Conservation (phyloP, 1,139 yeast species). For the Geotrichum reessii region DNA sequence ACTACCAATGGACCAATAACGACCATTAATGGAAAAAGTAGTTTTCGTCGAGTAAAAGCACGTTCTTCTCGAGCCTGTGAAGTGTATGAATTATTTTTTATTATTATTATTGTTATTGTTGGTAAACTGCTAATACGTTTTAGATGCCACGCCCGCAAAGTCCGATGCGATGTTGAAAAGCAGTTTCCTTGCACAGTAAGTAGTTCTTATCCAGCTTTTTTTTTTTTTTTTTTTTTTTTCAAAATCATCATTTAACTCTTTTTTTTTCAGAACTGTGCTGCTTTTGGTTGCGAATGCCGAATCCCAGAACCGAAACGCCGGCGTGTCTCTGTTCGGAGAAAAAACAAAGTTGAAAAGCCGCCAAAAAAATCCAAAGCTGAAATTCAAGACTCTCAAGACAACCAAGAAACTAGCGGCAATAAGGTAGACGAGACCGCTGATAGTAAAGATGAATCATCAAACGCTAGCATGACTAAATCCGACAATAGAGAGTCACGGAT, state of each 20-base stretch:
- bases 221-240: no score
- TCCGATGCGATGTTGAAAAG: constrained; percentile 61
- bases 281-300: constrained; percentile 68
- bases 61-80: constrained; percentile 34
- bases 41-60: constrained; percentile 32
- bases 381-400: constrained; percentile 5
- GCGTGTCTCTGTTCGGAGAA: constrained; percentile 33
- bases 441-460: neutral
- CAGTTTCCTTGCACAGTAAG: constrained; percentile 63
- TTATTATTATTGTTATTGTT: constrained; percentile 17
- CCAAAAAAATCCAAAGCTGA: constrained; percentile 27
- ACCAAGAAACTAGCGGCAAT: neutral
- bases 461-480: neutral
- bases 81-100: constrained; percentile 30
- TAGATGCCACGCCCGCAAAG: constrained; percentile 62
- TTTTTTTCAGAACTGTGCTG: constrained; percentile 55
- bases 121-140: neutral
- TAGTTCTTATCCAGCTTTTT: neutral
- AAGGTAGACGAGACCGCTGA: neutral
- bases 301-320: constrained; percentile 46
- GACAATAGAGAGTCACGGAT: neutral
- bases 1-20: neutral
- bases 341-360: constrained; percentile 10
- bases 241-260: neutral
- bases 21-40: constrained; percentile 20